Evolutionary conservation across 2,329 filamentous ascomycete species (phyloP).

Genomic region (Colletotrichum caudatum): DNA sequence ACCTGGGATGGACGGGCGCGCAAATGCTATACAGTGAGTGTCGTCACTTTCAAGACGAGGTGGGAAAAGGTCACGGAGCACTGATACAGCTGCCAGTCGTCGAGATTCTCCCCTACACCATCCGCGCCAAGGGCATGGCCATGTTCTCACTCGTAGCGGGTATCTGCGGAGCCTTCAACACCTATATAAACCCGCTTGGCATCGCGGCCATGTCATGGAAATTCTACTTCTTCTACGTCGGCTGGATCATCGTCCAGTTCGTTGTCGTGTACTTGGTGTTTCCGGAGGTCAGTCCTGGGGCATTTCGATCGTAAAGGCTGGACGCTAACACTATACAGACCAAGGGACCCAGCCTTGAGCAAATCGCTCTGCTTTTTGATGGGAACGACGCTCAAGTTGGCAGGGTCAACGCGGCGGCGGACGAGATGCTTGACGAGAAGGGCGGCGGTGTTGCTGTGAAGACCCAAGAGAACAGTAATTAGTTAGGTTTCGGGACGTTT

Average conservation of each 20-base stretch:
- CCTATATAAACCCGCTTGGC: slow-evolving; percentile 64
- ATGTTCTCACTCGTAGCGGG: slow-evolving; percentile 43
- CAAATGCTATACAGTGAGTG: slow-evolving; percentile 38
- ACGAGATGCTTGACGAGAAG: slow-evolving; percentile 38
- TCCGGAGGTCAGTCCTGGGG: slow-evolving; percentile 34
- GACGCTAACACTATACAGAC: slow-evolving; percentile 32
- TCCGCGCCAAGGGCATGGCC: slow-evolving; percentile 63
- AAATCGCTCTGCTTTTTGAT: slow-evolving; percentile 43
- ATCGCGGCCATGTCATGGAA: slow-evolving; percentile 63
- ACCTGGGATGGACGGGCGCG: slow-evolving; percentile 39
- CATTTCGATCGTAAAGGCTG: fast-evolving
- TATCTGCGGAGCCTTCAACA: slow-evolving; percentile 45
- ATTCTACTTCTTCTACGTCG: slow-evolving; percentile 69
- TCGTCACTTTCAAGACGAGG: no score
- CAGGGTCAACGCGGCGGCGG: slow-evolving; percentile 25
- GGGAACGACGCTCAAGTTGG: slow-evolving; percentile 30
- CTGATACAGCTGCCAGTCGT: slow-evolving; percentile 44
- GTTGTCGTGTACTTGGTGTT: slow-evolving; percentile 53
- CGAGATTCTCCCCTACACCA: slow-evolving; percentile 65
- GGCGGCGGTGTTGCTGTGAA: slow-evolving; percentile 11
- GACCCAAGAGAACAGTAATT: slow-evolving; percentile 13
- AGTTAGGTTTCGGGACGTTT: background rate
- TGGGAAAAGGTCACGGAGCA: background rate
- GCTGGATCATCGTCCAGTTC: slow-evolving; percentile 49
- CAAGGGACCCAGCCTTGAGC: slow-evolving; percentile 42